phyloP scores from a whole-genome alignment of 106 monocot genomes.

The Dendrobium catenatum region DNA sequence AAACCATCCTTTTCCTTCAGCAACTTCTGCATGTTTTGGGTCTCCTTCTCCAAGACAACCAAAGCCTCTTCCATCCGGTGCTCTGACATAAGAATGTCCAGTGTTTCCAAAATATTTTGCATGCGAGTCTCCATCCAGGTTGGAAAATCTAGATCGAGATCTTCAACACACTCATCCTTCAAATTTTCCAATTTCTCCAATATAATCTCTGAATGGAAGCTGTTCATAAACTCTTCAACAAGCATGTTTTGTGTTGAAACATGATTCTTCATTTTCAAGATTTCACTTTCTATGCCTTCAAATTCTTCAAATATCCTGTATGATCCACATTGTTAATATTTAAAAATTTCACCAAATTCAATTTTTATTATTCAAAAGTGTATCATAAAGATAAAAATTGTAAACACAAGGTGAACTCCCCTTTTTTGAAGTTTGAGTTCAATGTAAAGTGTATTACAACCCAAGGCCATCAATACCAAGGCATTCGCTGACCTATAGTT shows the following conservation, averaged over 20 bases:
- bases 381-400: neutral
- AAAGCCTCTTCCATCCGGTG: slow-evolving; percentile 26
- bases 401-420: neutral
- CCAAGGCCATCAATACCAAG: neutral
- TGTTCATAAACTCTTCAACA: slow-evolving; percentile 19
- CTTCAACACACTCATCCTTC: slow-evolving; percentile 8
- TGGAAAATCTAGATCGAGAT: slow-evolving; percentile 16
- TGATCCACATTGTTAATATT: neutral
- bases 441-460: neutral
- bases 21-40: slow-evolving; percentile 15
- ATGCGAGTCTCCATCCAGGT: slow-evolving; percentile 5
- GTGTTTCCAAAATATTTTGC: slow-evolving; percentile 23
- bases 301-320: slow-evolving; percentile 46
- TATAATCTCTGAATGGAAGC: slow-evolving; percentile 11
- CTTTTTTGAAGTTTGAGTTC: neutral
- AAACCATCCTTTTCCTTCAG: slow-evolving; percentile 12
- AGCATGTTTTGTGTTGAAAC: slow-evolving; percentile 30
- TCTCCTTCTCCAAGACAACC: slow-evolving; percentile 18
- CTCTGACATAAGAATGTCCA: slow-evolving; percentile 39
- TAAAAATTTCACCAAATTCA: slow-evolving; percentile 1
- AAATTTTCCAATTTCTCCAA: slow-evolving; percentile 3
- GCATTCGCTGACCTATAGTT: neutral
- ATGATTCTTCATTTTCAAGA: slow-evolving; percentile 25
- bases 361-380: neutral
- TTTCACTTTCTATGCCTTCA: slow-evolving; percentile 16